These are phyloP conservation scores for Atractiella rhizophila DNA, from an alignment of 768 basidiomycete species.

Conservation along the genomic window DNA sequence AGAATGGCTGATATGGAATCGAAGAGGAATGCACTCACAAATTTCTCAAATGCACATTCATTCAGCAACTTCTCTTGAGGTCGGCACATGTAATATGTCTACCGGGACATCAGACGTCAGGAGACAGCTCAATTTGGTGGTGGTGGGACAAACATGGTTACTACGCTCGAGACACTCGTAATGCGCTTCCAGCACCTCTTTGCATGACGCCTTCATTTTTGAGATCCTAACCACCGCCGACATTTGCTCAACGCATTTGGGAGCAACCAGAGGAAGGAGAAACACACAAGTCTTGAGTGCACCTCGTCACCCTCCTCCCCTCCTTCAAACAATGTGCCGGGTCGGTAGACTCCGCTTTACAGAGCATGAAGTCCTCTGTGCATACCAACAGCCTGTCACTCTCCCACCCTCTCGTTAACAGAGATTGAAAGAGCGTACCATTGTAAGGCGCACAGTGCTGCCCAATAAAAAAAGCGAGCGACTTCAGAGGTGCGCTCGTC, in stretches of 20 bases:
- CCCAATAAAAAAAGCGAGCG: constrained; percentile 89
- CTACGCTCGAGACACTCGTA: constrained; percentile 83
- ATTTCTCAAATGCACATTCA: constrained; percentile 83
- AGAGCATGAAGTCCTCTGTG: constrained; percentile 84
- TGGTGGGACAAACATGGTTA: constrained; percentile 47
- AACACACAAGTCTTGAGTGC: constrained; percentile 62
- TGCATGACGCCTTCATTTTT: constrained; percentile 80
- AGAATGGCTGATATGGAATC: neutral
- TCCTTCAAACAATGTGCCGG: constrained; percentile 86
- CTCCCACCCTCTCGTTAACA: neutral
- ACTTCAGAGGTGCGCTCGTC: constrained; percentile 81
- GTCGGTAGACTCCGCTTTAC: constrained; percentile 73
- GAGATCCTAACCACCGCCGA: constrained; percentile 36
- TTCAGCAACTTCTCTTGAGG: constrained; percentile 68
- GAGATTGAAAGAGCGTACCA: constrained; percentile 28
- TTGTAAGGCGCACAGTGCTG: constrained; percentile 88
- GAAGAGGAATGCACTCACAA: constrained; percentile 25
- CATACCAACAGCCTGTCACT: no score
- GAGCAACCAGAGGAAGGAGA: neutral
- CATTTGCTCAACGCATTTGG: neutral
- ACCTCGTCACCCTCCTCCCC: constrained; percentile 80
- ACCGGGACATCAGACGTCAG: neutral
- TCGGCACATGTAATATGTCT: constrained; percentile 78
- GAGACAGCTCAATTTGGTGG: neutral
- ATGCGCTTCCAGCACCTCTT: constrained; percentile 62